Conservation (phyloP, 176 grass and related monocot genomes). For the Musa beccarii region DNA sequence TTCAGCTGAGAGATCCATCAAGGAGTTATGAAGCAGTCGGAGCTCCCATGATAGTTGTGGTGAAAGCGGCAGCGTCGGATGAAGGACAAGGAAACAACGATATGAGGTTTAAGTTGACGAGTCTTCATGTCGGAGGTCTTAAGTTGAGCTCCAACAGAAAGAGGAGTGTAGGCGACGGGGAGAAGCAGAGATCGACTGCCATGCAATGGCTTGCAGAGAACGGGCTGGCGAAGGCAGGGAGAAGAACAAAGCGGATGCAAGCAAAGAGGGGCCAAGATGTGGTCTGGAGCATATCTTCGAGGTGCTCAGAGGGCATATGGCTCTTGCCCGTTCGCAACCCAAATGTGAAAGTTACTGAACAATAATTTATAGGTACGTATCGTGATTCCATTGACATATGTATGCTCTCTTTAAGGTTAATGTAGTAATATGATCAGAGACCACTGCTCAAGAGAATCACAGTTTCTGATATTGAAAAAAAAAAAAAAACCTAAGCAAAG, state of each 20-base stretch:
- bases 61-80: constrained; percentile 38
- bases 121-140: constrained; percentile 72
- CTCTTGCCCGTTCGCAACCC: constrained; percentile 76
- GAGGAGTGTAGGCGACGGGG: constrained; percentile 31
- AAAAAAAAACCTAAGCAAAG: too few species aligned
- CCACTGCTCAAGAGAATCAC: too few species aligned
- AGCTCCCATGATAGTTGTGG: constrained; percentile 58
- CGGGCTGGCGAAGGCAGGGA: constrained; percentile 32
- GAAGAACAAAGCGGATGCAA: constrained; percentile 20
- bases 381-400: too few species aligned
- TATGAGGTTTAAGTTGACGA: constrained; percentile 58
- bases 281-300: constrained; percentile 74
- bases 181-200: constrained; percentile 74
- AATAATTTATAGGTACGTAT: background rate
- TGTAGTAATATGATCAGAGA: too few species aligned
- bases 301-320: constrained; percentile 83
- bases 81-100: constrained; percentile 21
- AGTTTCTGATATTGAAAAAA: too few species aligned
- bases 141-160: constrained; percentile 35
- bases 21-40: constrained; percentile 73
- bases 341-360: constrained; percentile 35
- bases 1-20: constrained; percentile 69
- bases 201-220: constrained; percentile 67
- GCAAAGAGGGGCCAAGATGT: constrained; percentile 35
- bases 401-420: background rate